Conservation (phyloP, 176 grass and related monocot species). For the Musa schizocarpa region DNA sequence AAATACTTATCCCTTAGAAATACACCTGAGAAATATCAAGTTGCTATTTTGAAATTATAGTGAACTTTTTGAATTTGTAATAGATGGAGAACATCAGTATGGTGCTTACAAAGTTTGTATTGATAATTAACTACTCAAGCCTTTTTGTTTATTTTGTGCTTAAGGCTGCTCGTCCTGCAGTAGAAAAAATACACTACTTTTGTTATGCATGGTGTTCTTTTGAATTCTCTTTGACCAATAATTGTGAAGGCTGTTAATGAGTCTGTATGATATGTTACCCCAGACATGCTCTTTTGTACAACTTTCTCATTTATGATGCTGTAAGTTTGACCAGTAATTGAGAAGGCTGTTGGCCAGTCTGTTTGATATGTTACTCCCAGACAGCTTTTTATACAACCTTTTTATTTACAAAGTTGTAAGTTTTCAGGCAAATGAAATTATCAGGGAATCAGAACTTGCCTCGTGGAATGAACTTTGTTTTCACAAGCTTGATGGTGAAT, state of each 20-base stretch:
- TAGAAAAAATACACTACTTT: background rate
- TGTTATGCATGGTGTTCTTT: background rate
- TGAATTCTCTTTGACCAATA: conserved; percentile 3
- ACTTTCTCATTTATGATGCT: conserved; percentile 2
- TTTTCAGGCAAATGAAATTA: conserved; percentile 82
- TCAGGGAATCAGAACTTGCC: conserved; percentile 35
- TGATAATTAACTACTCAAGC: background rate
- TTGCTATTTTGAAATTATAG: background rate
- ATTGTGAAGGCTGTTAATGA: background rate
- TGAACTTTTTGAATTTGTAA: no score
- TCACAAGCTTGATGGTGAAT: conserved; percentile 39
- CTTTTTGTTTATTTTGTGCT: background rate
- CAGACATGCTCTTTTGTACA: background rate
- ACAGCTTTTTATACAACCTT: background rate
- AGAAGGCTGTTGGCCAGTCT: background rate
- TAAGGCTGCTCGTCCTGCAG: background rate
- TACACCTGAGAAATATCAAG: background rate
- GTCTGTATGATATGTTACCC: background rate
- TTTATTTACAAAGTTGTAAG: conserved; percentile 20
- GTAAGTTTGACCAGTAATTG: conserved; percentile 29
- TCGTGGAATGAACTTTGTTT: conserved; percentile 34
- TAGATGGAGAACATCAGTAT: background rate
- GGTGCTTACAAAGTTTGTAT: background rate
- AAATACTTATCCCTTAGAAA: no score
- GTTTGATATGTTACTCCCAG: background rate